Conservation (phyloP, 768 basidiomycete species). For the Mycena olivaceomarginata region DNA sequence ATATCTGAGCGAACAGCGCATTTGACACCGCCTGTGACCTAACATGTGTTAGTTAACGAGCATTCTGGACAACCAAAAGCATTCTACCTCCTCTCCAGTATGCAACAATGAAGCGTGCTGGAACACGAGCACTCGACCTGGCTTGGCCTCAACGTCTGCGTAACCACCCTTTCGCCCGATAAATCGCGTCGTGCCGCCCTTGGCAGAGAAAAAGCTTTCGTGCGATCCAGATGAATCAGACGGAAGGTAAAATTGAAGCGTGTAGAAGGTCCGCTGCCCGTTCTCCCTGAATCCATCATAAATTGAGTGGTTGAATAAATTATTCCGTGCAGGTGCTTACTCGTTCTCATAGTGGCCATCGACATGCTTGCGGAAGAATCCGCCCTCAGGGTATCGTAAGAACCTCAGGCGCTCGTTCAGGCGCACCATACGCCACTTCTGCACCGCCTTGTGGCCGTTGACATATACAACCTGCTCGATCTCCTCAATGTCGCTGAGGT, state of each 20-base stretch:
- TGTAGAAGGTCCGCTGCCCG: constrained; percentile 42
- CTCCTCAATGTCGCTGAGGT: constrained; percentile 38
- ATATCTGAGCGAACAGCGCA: constrained; percentile 40
- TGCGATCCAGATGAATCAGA: constrained; percentile 36
- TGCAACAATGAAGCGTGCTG: constrained; percentile 38
- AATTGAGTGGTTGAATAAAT: not conserved
- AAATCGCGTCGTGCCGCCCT: constrained; percentile 40
- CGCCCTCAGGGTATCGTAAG: constrained; percentile 36
- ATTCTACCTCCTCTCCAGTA: constrained; percentile 39
- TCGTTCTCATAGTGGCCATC: constrained; percentile 34
- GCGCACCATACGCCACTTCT: constrained; percentile 44
- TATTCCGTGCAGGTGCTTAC: not conserved
- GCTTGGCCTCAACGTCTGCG: constrained; percentile 36
- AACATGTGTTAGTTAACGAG: not conserved
- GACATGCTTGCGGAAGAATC: constrained; percentile 31
- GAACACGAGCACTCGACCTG: constrained; percentile 39
- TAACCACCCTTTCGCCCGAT: constrained; percentile 11
- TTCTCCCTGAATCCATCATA: constrained; percentile 8
- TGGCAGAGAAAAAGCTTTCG: constrained; percentile 32
- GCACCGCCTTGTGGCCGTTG: not conserved
- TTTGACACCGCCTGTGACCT: constrained; percentile 38
- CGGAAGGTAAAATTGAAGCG: constrained; percentile 42
- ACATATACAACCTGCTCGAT: constrained; percentile 22
- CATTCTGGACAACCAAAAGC: not conserved
- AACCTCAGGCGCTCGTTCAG: constrained; percentile 43